Conservation (phyloP, 768 basidiomycete species). For the Phlegmacium glaucopus region DNA sequence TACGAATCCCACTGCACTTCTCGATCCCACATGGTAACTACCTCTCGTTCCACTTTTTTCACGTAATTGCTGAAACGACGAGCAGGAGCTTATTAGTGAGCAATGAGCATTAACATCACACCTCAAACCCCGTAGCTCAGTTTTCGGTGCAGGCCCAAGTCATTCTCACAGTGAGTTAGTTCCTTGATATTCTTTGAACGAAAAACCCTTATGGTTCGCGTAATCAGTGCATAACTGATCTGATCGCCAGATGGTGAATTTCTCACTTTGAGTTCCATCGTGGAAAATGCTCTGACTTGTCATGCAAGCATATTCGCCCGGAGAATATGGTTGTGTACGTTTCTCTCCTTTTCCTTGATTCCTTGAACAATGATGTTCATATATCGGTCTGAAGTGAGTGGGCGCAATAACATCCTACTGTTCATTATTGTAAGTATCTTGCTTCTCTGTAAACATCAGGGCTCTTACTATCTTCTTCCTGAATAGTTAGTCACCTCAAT, state of each 20-base stretch:
- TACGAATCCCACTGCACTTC: constrained; percentile 10
- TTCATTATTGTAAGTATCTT: constrained; percentile 11
- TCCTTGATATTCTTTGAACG: background rate
- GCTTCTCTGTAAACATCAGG: background rate
- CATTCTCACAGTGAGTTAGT: constrained; percentile 16
- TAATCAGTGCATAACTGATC: constrained; percentile 17
- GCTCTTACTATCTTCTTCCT: background rate
- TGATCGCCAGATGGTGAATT: constrained; percentile 19
- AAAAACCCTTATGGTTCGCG: background rate
- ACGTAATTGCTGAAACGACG: background rate
- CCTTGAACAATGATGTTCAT: background rate
- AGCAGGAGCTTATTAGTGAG: constrained; percentile 17
- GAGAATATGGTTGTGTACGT: constrained; percentile 21
- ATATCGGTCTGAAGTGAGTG: constrained; percentile 8
- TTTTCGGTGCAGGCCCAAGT: constrained; percentile 14
- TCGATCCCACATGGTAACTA: constrained; percentile 16
- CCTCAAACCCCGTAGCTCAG: background rate
- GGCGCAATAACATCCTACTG: constrained; percentile 13
- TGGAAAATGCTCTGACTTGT: background rate
- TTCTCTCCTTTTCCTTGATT: background rate
- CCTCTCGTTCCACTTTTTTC: background rate
- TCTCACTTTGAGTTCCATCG: background rate
- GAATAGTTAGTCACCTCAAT: constrained; percentile 2
- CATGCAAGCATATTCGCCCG: constrained; percentile 18
- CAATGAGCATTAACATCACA: background rate